Conservation (phyloP, 2,329 filamentous ascomycete genomes). For the Stagonosporopsis rhizophila region DNA sequence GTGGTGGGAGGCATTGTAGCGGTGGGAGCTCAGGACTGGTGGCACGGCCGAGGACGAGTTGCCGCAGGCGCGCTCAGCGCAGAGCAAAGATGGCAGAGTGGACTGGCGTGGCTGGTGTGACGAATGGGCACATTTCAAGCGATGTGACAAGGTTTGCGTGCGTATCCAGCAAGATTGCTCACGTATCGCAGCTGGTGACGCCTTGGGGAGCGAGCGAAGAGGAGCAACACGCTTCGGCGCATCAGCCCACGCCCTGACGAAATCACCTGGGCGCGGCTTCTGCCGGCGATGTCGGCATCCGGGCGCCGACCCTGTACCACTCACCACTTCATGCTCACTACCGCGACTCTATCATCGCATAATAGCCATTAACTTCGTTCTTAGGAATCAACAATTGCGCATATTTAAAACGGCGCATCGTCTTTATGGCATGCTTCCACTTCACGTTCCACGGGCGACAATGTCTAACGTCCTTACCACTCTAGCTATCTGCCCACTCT, state of each 20-base stretch:
- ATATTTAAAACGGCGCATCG: not conserved
- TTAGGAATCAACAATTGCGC: not conserved
- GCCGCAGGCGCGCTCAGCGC: constrained; percentile 29
- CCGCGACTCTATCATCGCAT: not conserved
- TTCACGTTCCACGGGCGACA: not conserved
- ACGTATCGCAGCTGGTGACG: constrained; percentile 14
- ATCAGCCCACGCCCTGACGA: constrained; percentile 35
- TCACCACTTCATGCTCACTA: not conserved
- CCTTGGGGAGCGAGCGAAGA: constrained; percentile 21
- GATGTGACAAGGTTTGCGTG: constrained; percentile 29
- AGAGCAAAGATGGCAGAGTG: constrained; percentile 22
- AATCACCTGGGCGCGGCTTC: constrained; percentile 14
- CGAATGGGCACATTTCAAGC: constrained; percentile 41
- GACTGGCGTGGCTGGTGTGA: constrained; percentile 27
- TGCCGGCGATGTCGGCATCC: constrained; percentile 15
- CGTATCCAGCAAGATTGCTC: constrained; percentile 28
- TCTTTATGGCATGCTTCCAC: not conserved
- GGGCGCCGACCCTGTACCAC: constrained; percentile 1
- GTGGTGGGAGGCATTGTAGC: constrained; percentile 46
- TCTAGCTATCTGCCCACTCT: not conserved
- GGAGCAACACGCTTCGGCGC: constrained; percentile 21
- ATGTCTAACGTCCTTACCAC: not conserved
- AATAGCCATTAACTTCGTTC: not conserved
- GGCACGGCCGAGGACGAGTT: constrained; percentile 26
- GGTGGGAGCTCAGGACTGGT: constrained; percentile 24